Percentiles rank a stretch among this genome's conserved stretches.
phyloP scores from a whole-genome alignment of 257 asterid species.

The Catharanthus roseus region DNA sequence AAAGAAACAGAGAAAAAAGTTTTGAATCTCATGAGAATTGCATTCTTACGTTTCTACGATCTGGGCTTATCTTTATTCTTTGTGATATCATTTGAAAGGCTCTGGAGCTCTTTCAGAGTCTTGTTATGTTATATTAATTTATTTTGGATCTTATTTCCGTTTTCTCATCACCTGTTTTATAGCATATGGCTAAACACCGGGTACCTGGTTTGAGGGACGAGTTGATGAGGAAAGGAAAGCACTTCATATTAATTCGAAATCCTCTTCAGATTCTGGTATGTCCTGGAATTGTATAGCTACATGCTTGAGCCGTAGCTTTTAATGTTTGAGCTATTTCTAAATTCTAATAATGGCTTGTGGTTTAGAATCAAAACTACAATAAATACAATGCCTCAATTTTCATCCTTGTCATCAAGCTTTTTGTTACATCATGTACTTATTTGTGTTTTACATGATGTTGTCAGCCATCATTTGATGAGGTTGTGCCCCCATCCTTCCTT shows the following conservation, averaged over 20 bases:
- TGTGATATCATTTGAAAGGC: background rate
- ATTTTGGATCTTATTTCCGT: background rate
- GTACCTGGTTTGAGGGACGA: conserved; percentile 58
- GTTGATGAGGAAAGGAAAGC: conserved; percentile 75
- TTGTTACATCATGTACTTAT: conserved; percentile 18
- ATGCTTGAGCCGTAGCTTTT: background rate
- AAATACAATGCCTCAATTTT: background rate
- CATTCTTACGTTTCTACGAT: background rate
- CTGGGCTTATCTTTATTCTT: background rate
- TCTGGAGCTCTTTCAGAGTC: background rate
- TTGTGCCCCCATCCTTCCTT: conserved; percentile 50
- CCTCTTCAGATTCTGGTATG: conserved; percentile 81
- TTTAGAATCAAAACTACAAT: background rate
- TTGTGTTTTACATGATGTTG: conserved; percentile 17
- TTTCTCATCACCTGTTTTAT: conserved; percentile 23
- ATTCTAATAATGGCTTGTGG: background rate
- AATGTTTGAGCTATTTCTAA: background rate
- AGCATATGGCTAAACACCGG: conserved; percentile 85
- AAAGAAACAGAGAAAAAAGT: background rate
- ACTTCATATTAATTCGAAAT: conserved; percentile 71
- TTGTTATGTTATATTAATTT: background rate
- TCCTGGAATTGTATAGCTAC: background rate
- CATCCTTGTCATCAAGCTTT: background rate
- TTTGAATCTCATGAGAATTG: background rate
- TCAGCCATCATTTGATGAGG: conserved; percentile 77